Conservation (phyloP, 2,329 filamentous ascomycete species). For the Cercospora sp. region DNA sequence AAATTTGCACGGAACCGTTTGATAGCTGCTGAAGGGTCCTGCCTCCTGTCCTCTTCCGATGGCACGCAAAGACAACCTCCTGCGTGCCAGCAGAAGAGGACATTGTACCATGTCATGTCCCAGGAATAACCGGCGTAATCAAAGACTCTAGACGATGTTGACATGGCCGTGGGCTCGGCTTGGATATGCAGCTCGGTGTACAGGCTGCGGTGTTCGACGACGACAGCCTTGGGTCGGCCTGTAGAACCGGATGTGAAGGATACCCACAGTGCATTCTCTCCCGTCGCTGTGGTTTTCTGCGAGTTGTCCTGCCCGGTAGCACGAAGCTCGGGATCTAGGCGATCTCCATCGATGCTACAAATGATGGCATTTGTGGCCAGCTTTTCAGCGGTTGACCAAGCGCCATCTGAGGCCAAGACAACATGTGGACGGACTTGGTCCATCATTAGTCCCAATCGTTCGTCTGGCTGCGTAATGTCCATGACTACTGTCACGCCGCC, state of each 20-base stretch:
- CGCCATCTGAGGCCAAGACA: slow-evolving; percentile 8
- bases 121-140: slow-evolving; percentile 4
- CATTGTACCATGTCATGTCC: slow-evolving; percentile 18
- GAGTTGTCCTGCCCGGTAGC: not conserved
- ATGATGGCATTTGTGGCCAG: not conserved
- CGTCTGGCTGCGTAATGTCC: slow-evolving; percentile 23
- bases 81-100: slow-evolving; percentile 14
- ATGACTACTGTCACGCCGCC: slow-evolving; percentile 32
- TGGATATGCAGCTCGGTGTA: slow-evolving; percentile 1
- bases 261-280: slow-evolving; percentile 8
- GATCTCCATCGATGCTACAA: not conserved
- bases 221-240: slow-evolving; percentile 19
- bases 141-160: slow-evolving; percentile 1
- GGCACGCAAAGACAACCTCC: slow-evolving; percentile 8
- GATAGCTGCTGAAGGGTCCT: slow-evolving; percentile 1
- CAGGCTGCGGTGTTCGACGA: slow-evolving; percentile 21
- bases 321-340: not conserved
- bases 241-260: slow-evolving; percentile 54
- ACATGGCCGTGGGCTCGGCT: not conserved
- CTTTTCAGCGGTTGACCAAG: not conserved
- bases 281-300: not conserved
- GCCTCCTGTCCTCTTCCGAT: not conserved
- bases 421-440: slow-evolving; percentile 29
- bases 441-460: slow-evolving; percentile 33
- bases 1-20: slow-evolving; percentile 10